Conservation (phyloP, 176 grass and related monocot species). For the Carex scoparia region DNA sequence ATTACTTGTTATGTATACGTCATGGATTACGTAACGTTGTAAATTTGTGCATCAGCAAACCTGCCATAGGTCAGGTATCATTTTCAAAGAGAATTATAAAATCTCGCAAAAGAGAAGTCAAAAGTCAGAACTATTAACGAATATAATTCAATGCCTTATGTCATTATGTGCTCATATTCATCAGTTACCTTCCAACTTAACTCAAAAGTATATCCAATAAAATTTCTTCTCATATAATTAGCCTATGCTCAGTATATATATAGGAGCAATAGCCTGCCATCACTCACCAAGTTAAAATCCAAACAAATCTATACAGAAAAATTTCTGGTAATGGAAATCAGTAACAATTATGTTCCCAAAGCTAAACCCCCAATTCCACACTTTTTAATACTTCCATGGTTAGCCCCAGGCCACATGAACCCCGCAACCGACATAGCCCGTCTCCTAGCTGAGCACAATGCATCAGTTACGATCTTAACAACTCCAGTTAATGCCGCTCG, state of each 20-base stretch:
- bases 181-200: too few relatives aligned
- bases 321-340: background rate
- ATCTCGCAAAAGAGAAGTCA: too few relatives aligned
- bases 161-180: too few relatives aligned
- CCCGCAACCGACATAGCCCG: conserved; percentile 54
- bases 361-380: conserved; percentile 24
- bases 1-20: too few relatives aligned
- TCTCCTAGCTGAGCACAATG: conserved; percentile 44
- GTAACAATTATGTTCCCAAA: background rate
- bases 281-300: background rate
- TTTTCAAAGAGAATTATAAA: too few relatives aligned
- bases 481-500: conserved; percentile 42
- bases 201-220: too few relatives aligned
- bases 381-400: conserved; percentile 58
- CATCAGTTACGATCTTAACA: conserved; percentile 44
- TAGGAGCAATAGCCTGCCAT: background rate
- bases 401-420: conserved; percentile 41
- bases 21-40: too few relatives aligned
- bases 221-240: too few relatives aligned
- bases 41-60: too few relatives aligned
- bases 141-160: too few relatives aligned
- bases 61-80: too few relatives aligned
- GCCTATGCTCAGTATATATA: background rate
- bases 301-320: background rate
- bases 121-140: too few relatives aligned